A percentile compares a stretch with the other conserved stretches of the same genome.
phyloP scores from a whole-genome alignment of 139 green algal species.

The Yamagishiella unicocca region DNA sequence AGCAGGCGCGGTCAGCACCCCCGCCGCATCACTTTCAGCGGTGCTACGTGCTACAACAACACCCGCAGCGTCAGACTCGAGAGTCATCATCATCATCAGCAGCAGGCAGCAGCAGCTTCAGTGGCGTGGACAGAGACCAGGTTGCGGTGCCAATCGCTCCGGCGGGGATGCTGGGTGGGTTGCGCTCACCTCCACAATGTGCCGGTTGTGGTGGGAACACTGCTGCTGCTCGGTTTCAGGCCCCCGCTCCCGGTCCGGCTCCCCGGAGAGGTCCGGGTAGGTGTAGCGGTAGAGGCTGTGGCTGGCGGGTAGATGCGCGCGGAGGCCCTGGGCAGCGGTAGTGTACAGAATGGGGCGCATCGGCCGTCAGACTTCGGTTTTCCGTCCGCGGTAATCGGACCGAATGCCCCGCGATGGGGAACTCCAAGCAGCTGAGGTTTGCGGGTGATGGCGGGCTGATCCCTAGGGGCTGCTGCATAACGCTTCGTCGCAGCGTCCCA shows the following conservation, averaged over 20 bases:
- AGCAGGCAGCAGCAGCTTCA: background rate
- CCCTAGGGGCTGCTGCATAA: background rate
- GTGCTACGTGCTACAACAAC: no score
- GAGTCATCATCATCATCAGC: background rate
- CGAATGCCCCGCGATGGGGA: background rate
- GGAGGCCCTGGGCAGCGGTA: constrained; percentile 7
- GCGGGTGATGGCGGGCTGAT: background rate
- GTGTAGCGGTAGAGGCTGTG: constrained; percentile 28
- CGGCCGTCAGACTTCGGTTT: background rate
- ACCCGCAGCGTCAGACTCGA: no score
- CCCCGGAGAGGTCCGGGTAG: background rate
- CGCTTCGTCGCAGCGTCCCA: background rate
- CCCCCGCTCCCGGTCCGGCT: background rate
- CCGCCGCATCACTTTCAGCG: no score
- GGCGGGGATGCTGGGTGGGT: background rate
- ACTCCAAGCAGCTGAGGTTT: background rate
- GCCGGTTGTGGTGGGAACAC: no score
- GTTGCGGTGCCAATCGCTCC: no score
- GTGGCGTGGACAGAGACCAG: background rate
- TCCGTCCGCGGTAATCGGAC: background rate
- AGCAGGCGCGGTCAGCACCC: background rate
- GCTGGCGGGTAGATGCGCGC: constrained; percentile 24
- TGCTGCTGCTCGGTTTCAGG: background rate
- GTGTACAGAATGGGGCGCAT: background rate
- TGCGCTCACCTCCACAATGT: constrained; percentile 2